Evolutionary conservation across 441 rosid species (phyloP).

Genomic region (Gossypium lobatum): DNA sequence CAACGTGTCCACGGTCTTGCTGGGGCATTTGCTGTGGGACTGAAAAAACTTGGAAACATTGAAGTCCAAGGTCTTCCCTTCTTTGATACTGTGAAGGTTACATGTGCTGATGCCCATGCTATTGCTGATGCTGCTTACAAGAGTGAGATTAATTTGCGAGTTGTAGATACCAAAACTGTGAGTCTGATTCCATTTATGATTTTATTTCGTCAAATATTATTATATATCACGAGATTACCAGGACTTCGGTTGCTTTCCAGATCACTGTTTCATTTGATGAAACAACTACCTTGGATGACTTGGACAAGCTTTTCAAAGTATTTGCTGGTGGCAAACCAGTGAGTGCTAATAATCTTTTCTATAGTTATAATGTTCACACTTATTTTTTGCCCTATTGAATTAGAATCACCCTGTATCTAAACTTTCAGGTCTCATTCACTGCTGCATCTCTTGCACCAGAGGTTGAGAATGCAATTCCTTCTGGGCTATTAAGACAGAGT

Average conservation of each 20-base stretch:
- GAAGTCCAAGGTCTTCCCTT: conserved; percentile 78
- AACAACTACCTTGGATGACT: conserved; percentile 90
- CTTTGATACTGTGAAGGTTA: conserved; percentile 80
- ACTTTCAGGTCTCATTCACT: conserved; percentile 68
- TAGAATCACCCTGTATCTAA: conserved; percentile 9
- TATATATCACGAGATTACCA: conserved; percentile 11
- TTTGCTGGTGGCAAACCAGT: conserved; percentile 70
- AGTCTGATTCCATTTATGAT: conserved; percentile 27
- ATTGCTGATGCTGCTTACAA: conserved; percentile 71
- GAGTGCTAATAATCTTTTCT: conserved; percentile 20
- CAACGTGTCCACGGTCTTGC: conserved; percentile 90
- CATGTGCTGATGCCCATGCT: conserved; percentile 65
- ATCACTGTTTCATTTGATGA: conserved; percentile 90
- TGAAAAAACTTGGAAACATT: conserved; percentile 75
- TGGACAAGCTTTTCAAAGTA: conserved; percentile 70
- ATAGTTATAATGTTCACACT: conserved; percentile 2
- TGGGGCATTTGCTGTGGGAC: conserved; percentile 68
- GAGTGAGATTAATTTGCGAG: conserved; percentile 66
- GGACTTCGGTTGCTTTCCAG: conserved; percentile 35
- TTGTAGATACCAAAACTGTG: conserved; percentile 74
- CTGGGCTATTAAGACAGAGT: conserved; percentile 60
- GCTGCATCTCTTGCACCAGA: conserved; percentile 86
- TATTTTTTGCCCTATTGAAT: background rate
- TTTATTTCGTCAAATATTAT: background rate
- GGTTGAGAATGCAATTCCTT: conserved; percentile 64